Evolutionary conservation across 2,329 filamentous ascomycete species (phyloP).

Genomic region (Calonectria honghensis): DNA sequence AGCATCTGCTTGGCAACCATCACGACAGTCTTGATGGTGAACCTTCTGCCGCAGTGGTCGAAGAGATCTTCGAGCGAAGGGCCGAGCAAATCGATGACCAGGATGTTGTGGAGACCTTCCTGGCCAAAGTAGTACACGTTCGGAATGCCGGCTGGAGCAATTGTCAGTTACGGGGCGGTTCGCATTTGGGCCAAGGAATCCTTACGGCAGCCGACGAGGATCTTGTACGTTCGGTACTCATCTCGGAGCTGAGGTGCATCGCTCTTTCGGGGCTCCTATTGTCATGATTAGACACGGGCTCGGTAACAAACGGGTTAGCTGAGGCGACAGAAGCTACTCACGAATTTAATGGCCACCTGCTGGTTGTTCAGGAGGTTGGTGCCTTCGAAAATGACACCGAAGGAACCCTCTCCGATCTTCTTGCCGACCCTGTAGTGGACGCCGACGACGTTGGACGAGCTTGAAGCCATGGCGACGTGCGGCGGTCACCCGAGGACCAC

Average conservation of each 20-base stretch:
- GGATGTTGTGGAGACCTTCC: conserved; percentile 98
- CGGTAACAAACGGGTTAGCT: neutral
- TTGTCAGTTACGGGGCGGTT: conserved; percentile 59
- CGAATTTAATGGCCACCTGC: conserved; percentile 99
- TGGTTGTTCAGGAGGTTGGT: conserved; percentile 99
- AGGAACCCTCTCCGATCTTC: conserved; percentile 99
- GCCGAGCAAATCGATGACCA: conserved; percentile 96
- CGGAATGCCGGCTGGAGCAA: conserved; percentile 88
- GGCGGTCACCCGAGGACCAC: conserved; percentile 53
- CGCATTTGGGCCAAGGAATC: conserved; percentile 10
- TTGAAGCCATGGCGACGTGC: conserved; percentile 81
- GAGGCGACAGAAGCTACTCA: conserved; percentile 66
- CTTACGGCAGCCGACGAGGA: conserved; percentile 98
- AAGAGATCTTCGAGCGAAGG: conserved; percentile 97
- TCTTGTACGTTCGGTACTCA: conserved; percentile 99
- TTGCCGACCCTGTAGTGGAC: conserved; percentile 99
- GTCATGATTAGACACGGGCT: conserved; percentile 22
- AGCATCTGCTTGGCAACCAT: conserved; percentile 99
- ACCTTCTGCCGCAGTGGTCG: conserved; percentile 96
- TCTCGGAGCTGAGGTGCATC: conserved; percentile 98
- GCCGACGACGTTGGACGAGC: conserved; percentile 96
- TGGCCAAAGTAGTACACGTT: conserved; percentile 99
- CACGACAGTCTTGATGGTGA: conserved; percentile 97
- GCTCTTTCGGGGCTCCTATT: conserved; percentile 97
- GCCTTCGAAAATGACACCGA: conserved; percentile 98